These are phyloP conservation scores for Hymenoscyphus infarciens DNA, from an alignment of 2,329 filamentous ascomycete species.

Conservation along the genomic window DNA sequence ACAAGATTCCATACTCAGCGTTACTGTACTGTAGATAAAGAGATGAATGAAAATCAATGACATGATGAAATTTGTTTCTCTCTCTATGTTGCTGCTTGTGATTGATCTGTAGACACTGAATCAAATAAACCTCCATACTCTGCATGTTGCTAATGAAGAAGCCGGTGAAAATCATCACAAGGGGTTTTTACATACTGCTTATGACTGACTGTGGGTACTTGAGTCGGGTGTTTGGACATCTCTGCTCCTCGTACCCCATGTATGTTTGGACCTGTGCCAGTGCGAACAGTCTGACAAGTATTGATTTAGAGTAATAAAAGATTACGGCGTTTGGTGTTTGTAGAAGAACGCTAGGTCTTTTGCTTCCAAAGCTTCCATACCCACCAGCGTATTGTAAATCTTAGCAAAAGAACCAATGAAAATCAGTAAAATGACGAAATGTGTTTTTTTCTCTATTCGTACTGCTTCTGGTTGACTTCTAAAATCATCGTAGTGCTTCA, in stretches of 20 bases:
- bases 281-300: too few species aligned
- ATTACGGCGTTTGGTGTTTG: too few species aligned
- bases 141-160: too few species aligned
- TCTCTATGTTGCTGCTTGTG: constrained; percentile 11
- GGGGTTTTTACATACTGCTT: too few species aligned
- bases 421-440: constrained; percentile 13
- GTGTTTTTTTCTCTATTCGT: constrained; percentile 11
- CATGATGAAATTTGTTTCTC: constrained; percentile 12
- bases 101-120: constrained; percentile 17
- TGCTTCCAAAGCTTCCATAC: background rate
- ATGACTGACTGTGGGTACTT: too few species aligned
- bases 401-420: background rate
- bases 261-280: too few species aligned
- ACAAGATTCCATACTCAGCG: background rate
- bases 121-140: background rate
- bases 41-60: constrained; percentile 3
- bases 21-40: background rate
- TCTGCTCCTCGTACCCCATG: too few species aligned
- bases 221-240: too few species aligned
- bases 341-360: too few species aligned
- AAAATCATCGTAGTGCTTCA: constrained; percentile 9
- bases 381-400: background rate
- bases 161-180: too few species aligned
- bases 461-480: constrained; percentile 13
- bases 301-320: too few species aligned